phyloP scores from a whole-genome alignment of 208 protist genomes.

The Naegleria lovaniensis region DNA sequence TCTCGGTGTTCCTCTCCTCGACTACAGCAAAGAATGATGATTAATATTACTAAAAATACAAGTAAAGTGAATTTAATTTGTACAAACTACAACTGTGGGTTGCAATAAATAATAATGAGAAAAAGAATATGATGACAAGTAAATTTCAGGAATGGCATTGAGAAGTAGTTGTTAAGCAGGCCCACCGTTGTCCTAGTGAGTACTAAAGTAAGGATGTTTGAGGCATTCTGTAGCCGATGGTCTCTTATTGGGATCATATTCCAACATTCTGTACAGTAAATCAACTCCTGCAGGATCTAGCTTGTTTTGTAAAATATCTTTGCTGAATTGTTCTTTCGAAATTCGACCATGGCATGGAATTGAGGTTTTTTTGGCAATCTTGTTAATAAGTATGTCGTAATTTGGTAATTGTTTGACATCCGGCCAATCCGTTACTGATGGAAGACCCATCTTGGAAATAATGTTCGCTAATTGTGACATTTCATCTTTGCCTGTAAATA shows the following conservation, averaged over 20 bases:
- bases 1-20: no score
- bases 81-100: no score
- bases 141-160: no score
- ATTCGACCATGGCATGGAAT: conserved; percentile 71
- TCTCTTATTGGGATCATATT: conserved; percentile 2
- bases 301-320: background rate
- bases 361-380: background rate
- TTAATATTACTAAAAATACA: no score
- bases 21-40: no score
- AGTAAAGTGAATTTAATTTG: no score
- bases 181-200: background rate
- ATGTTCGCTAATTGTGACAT: background rate
- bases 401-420: conserved; percentile 84
- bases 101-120: no score
- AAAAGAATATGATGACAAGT: no score
- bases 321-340: conserved; percentile 27
- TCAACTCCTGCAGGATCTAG: background rate
- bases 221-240: background rate
- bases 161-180: no score
- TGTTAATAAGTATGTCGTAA: conserved; percentile 69
- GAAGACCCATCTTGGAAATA: background rate
- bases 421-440: background rate
- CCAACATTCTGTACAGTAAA: conserved; percentile 11
- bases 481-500: conserved; percentile 4
- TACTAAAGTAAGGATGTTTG: conserved; percentile 9